These are phyloP conservation scores for Trametes coccinea DNA, from an alignment of 768 basidiomycete species.

Conservation along the genomic window DNA sequence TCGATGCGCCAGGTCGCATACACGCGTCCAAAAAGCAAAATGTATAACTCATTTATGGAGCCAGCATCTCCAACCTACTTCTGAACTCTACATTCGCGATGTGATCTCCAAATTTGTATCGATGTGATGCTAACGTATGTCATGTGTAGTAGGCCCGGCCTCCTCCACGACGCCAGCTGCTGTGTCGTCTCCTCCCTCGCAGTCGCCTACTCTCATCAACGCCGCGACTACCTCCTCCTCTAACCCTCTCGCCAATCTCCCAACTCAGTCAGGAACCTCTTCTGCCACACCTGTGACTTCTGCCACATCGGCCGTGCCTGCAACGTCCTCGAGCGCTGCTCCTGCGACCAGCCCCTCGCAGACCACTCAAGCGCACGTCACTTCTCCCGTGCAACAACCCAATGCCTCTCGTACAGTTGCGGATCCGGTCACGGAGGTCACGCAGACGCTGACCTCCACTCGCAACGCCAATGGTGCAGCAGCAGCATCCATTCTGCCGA, in stretches of 20 bases:
- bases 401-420: neutral
- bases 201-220: neutral
- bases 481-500: constrained; percentile 8
- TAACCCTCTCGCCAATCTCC: neutral
- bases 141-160: too few relatives aligned
- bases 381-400: neutral
- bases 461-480: neutral
- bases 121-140: too few relatives aligned
- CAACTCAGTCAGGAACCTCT: neutral
- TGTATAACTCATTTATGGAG: too few relatives aligned
- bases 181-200: too few relatives aligned
- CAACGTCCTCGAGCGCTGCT: neutral
- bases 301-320: neutral
- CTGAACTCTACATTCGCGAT: too few relatives aligned
- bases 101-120: too few relatives aligned
- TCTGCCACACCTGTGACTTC: neutral
- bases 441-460: constrained; percentile 6
- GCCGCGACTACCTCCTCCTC: neutral
- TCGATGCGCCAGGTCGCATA: too few relatives aligned
- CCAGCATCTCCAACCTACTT: too few relatives aligned
- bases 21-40: too few relatives aligned
- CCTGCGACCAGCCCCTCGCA: neutral
- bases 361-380: neutral
- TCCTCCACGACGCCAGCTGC: too few relatives aligned
- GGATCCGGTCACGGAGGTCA: constrained; percentile 3